These are phyloP conservation scores for Gillenia trifoliata DNA, from an alignment of 306 rosid species.

Conservation along the genomic window DNA sequence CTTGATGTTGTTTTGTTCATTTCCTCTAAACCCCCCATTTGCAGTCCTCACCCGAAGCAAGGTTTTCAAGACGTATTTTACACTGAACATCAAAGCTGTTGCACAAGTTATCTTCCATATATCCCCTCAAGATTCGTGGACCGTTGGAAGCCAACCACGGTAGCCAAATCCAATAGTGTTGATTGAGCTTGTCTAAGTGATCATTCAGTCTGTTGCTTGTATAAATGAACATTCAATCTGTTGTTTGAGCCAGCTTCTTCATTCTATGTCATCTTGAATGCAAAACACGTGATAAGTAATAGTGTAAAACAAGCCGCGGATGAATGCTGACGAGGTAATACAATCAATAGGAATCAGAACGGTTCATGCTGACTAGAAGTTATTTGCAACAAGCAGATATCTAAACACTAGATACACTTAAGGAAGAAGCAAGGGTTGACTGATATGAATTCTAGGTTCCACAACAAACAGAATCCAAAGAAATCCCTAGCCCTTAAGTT, in stretches of 20 bases:
- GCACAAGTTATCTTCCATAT: neutral
- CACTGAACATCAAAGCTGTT: neutral
- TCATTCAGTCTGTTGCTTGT: neutral
- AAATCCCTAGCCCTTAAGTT: neutral
- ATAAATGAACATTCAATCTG: neutral
- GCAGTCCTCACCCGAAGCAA: neutral
- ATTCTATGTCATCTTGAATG: neutral
- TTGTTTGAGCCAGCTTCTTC: neutral
- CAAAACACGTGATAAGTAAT: neutral
- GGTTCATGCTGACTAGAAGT: neutral
- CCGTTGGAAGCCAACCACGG: neutral
- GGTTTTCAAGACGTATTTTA: neutral
- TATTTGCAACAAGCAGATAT: neutral
- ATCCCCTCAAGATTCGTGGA: neutral
- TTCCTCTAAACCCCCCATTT: neutral
- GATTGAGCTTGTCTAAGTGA: neutral
- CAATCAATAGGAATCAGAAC: neutral
- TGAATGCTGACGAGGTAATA: neutral
- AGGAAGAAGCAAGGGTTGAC: neutral
- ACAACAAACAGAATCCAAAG: neutral
- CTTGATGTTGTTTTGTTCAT: neutral
- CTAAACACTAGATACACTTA: neutral
- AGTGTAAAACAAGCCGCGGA: neutral
- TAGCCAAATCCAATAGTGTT: neutral
- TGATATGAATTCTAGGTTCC: neutral